Evolutionary conservation across 208 protist genomes (phyloP).

Genomic region (Acanthamoeba royreba): DNA sequence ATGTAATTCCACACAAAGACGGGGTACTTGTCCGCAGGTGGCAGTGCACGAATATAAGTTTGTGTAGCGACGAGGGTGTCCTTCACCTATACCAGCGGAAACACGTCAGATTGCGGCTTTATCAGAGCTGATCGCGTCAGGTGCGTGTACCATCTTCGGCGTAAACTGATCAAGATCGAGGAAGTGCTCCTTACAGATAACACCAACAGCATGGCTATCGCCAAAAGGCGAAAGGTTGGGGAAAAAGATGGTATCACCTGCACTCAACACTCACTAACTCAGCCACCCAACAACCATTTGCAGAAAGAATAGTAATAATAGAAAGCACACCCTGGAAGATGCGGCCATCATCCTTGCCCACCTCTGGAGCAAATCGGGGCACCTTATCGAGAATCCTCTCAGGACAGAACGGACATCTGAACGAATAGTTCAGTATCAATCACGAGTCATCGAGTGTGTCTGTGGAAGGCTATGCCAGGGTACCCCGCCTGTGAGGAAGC

Average conservation of each 20-base stretch:
- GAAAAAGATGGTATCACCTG: slow-evolving; percentile 1
- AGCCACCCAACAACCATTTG: not conserved
- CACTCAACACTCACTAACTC: not conserved
- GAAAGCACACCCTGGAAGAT: no score
- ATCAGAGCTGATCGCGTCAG: not conserved
- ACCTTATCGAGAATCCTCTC: not conserved
- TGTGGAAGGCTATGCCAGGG: no score
- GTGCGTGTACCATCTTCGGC: not conserved
- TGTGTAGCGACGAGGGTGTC: not conserved
- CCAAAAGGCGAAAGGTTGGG: slow-evolving; percentile 21
- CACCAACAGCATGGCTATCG: not conserved
- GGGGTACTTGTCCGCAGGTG: not conserved
- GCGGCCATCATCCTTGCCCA: not conserved
- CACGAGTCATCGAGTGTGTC: no score
- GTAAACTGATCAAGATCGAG: not conserved
- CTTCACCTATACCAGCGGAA: not conserved
- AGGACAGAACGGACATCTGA: not conserved
- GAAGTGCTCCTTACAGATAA: slow-evolving; percentile 12
- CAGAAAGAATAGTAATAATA: no score
- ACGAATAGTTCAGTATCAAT: no score
- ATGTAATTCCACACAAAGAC: slow-evolving; percentile 35
- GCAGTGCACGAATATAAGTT: not conserved
- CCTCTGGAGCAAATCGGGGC: not conserved
- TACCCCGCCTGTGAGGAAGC: not conserved
- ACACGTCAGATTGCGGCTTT: not conserved